Evolutionary conservation across 495 filamentous ascomycete genomes (phyloP).

Genomic region (Sordaria brevicollis): DNA sequence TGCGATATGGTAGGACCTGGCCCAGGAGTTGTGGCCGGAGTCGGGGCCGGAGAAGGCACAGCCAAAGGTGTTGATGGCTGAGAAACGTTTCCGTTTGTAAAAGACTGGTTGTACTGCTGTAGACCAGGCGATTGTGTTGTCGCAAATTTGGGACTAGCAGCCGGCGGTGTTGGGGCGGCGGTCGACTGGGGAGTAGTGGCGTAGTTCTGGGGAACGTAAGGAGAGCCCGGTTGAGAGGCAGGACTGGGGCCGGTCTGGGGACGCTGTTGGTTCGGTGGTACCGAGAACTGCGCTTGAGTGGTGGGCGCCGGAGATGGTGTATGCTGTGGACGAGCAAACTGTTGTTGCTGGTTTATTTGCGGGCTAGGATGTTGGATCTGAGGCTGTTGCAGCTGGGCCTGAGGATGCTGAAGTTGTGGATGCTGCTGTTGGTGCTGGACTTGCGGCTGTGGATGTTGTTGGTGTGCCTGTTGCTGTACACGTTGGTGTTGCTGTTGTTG

Average conservation of each 20-base stretch:
- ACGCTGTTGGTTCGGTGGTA: constrained; percentile 51
- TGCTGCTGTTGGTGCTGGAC: background rate
- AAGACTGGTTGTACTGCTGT: background rate
- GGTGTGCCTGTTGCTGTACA: background rate
- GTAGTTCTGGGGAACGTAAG: constrained; percentile 8
- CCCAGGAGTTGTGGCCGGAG: background rate
- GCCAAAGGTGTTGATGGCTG: background rate
- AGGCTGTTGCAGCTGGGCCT: background rate
- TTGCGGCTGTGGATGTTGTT: background rate
- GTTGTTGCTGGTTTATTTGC: constrained; percentile 1
- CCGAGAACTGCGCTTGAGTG: constrained; percentile 14
- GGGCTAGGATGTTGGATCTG: background rate
- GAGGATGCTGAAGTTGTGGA: background rate
- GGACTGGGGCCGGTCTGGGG: constrained; percentile 60
- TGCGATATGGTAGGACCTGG: background rate
- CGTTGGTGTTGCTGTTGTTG: constrained; percentile 3
- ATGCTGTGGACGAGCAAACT: constrained; percentile 18
- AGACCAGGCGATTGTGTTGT: background rate
- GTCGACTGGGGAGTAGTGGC: constrained; percentile 7
- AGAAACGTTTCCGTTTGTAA: background rate
- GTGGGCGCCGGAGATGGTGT: constrained; percentile 24
- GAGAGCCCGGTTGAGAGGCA: constrained; percentile 20
- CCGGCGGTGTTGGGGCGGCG: background rate
- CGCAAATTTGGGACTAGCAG: background rate
- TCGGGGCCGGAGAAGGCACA: background rate